phyloP scores from a whole-genome alignment of 176 grass and related monocot genomes.

The Avena eriantha region DNA sequence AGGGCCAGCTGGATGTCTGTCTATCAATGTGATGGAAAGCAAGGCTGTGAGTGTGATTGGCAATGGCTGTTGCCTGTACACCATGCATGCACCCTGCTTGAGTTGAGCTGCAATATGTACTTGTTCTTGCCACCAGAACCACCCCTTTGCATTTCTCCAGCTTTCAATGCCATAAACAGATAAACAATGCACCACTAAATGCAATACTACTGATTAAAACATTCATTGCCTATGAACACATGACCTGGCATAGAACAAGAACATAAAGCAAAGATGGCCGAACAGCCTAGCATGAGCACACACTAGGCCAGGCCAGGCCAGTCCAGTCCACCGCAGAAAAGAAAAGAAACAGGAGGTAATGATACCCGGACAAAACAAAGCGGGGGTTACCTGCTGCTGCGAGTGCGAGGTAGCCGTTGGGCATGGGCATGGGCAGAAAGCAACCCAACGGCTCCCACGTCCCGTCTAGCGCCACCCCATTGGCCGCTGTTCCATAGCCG shows the following conservation, averaged over 20 bases:
- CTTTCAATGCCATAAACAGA: background rate
- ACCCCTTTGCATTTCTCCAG: background rate
- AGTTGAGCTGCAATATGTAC: background rate
- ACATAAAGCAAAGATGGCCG: background rate
- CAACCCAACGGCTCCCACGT: conserved; percentile 51
- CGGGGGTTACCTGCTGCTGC: background rate
- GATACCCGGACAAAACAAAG: no score
- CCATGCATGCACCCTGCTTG: background rate
- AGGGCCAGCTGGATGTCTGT: conserved; percentile 16
- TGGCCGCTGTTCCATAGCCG: conserved; percentile 39
- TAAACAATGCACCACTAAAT: background rate
- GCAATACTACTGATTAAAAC: background rate
- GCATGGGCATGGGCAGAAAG: conserved; percentile 23
- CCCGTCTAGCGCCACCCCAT: conserved; percentile 39
- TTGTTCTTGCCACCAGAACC: background rate
- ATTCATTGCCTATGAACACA: background rate
- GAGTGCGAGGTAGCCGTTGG: conserved; percentile 50
- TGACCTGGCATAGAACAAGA: background rate
- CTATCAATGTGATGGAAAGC: background rate
- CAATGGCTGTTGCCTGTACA: background rate
- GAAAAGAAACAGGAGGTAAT: no score
- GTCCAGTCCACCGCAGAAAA: no score
- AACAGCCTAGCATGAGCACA: conserved; percentile 47
- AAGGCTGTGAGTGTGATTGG: background rate
- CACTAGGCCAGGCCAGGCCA: no score